A percentile compares a stretch with the other conserved stretches of the same genome.
Conservation (phyloP, 1,284 basidiomycete genomes). For the Ganoderma boninense region DNA sequence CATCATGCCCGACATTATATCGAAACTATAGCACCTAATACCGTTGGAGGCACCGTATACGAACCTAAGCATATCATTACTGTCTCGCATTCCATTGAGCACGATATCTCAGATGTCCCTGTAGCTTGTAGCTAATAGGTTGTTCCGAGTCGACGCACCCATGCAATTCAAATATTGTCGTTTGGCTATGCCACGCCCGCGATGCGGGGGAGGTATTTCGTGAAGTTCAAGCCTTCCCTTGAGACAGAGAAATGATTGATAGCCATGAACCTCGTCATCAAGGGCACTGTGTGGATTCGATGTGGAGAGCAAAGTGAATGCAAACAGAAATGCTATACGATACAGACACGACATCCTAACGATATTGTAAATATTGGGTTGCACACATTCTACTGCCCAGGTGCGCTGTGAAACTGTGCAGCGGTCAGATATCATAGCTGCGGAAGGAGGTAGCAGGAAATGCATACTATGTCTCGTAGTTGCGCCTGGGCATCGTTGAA, state of each 20-base stretch:
- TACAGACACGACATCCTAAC: not conserved
- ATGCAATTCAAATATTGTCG: not conserved
- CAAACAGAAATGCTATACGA: not conserved
- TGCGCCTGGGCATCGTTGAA: conserved; percentile 89
- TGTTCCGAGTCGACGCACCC: not conserved
- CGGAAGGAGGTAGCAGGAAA: not conserved
- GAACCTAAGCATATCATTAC: not conserved
- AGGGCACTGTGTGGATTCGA: not conserved
- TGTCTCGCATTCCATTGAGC: not conserved
- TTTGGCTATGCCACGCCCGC: not conserved
- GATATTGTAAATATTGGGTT: not conserved
- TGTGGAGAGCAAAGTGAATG: not conserved
- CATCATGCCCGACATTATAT: conserved; percentile 7
- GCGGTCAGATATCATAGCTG: conserved; percentile 2
- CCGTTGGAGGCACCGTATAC: not conserved
- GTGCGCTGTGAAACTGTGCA: conserved; percentile 67
- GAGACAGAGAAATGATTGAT: too few species aligned
- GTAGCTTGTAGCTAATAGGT: conserved; percentile 2
- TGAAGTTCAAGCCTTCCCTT: too few species aligned
- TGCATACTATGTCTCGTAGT: conserved; percentile 84
- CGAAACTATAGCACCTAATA: not conserved
- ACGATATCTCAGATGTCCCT: not conserved
- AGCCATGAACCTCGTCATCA: too few species aligned
- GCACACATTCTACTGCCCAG: conserved; percentile 50
- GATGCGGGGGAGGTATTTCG: too few species aligned